These are phyloP conservation scores for Anthracocystis walkeri DNA, from an alignment of 1,284 basidiomycete genomes.

Conservation along the genomic window DNA sequence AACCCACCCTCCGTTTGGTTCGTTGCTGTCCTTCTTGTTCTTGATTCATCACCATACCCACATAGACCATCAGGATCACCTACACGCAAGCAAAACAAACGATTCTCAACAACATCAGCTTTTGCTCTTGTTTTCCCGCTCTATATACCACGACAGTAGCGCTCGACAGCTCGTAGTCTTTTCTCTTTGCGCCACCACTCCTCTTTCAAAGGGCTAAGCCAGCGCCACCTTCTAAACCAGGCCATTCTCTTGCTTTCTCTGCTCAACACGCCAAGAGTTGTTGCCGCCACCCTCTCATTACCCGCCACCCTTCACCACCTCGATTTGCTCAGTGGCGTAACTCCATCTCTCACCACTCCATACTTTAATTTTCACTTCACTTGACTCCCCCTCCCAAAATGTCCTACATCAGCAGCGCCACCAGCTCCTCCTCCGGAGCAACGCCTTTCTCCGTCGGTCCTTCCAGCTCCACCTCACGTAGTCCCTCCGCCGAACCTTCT, in stretches of 20 bases:
- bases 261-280: too few relatives aligned
- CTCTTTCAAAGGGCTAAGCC: neutral
- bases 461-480: slow-evolving; percentile 30
- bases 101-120: too few relatives aligned
- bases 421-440: slow-evolving; percentile 31
- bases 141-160: too few relatives aligned
- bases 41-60: too few relatives aligned
- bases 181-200: too few relatives aligned
- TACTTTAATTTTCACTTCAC: too few relatives aligned
- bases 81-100: too few relatives aligned
- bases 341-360: neutral
- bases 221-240: neutral
- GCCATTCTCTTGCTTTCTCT: neutral
- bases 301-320: neutral
- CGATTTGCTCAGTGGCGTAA: neutral
- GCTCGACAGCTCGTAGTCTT: too few relatives aligned
- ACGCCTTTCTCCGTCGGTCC: slow-evolving; percentile 27
- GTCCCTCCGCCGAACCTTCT: slow-evolving; percentile 27
- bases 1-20: neutral
- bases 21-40: too few relatives aligned
- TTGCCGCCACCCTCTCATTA: neutral
- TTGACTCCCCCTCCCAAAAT: slow-evolving; percentile 11
- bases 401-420: slow-evolving; percentile 37
- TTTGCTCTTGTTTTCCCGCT: too few relatives aligned
- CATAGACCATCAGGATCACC: too few relatives aligned